phyloP scores from a whole-genome alignment of 192 early-diverging fungal species.

The Umbelopsis isabellina region DNA sequence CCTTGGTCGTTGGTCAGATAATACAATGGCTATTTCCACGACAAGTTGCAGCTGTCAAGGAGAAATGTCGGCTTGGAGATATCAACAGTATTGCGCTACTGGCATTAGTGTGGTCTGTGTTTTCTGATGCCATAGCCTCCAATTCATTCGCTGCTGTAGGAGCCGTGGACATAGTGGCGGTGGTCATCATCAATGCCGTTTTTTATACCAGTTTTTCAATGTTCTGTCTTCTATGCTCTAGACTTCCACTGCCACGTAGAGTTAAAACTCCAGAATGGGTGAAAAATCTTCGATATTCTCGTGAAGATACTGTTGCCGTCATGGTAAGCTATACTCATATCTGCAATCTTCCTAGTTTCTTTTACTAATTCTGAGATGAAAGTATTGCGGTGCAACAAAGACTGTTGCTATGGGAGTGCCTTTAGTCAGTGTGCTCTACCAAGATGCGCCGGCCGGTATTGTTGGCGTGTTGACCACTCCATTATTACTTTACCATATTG shows the following conservation, averaged over 20 bases:
- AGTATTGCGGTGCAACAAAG: conserved; percentile 74
- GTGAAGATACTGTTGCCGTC: conserved; percentile 65
- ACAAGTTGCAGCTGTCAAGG: conserved; percentile 49
- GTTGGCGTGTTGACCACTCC: conserved; percentile 65
- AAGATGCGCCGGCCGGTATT: conserved; percentile 45
- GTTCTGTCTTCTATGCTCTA: conserved; percentile 49
- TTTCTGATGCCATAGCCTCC: conserved; percentile 68
- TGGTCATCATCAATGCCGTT: conserved; percentile 53
- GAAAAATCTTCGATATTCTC: conserved; percentile 35
- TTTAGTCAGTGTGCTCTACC: conserved; percentile 73
- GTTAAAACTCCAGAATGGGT: conserved; percentile 31
- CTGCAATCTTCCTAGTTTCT: too few species aligned
- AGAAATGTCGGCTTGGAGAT: conserved; percentile 53
- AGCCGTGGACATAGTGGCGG: conserved; percentile 52
- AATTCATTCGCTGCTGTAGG: conserved; percentile 53
- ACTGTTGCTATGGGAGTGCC: conserved; percentile 78
- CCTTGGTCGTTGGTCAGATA: conserved; percentile 65
- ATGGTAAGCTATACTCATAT: conserved; percentile 31
- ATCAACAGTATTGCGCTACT: conserved; percentile 62
- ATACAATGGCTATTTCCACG: conserved; percentile 52
- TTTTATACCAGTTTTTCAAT: conserved; percentile 58
- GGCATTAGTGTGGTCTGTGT: conserved; percentile 73
- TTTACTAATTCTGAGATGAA: not conserved
- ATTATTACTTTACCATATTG: conserved; percentile 73
- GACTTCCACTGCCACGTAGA: conserved; percentile 37